These are phyloP conservation scores for Trichosanthes cucumerina DNA, from an alignment of 306 rosid species.

Conservation along the genomic window DNA sequence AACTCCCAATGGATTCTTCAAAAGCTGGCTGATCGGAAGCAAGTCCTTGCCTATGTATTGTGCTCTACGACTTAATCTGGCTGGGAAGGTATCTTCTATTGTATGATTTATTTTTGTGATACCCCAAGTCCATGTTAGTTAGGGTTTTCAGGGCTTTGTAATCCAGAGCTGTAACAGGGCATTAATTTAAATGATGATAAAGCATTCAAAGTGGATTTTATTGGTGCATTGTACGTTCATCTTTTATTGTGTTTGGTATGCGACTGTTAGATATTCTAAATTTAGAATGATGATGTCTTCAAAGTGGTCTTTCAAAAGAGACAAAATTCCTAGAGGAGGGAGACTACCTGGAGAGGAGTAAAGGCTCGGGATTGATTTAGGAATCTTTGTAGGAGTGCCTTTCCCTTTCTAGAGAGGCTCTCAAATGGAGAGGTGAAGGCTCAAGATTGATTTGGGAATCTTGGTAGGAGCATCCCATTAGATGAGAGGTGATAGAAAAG, in stretches of 20 bases:
- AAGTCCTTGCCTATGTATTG: not conserved
- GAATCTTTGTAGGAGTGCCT: not conserved
- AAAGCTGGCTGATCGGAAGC: not conserved
- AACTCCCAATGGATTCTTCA: conserved; percentile 17
- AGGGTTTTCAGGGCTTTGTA: not conserved
- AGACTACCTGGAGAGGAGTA: not conserved
- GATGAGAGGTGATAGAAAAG: not conserved
- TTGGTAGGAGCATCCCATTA: not conserved
- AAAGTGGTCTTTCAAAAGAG: not conserved
- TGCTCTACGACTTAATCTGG: not conserved
- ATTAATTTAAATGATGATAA: not conserved
- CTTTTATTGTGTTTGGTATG: not conserved
- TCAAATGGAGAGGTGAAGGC: not conserved
- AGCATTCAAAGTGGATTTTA: not conserved
- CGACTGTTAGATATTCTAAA: not conserved
- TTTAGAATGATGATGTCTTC: not conserved
- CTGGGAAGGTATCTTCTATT: not conserved
- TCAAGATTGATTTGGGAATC: not conserved
- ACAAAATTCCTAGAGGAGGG: not conserved
- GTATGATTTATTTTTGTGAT: not conserved
- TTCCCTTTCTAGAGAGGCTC: not conserved
- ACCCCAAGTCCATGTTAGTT: not conserved
- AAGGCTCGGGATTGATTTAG: not conserved
- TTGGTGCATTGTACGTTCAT: not conserved
- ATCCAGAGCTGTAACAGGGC: not conserved